Conservation (phyloP, 495 filamentous ascomycete genomes). For the Daldinia grandis region DNA sequence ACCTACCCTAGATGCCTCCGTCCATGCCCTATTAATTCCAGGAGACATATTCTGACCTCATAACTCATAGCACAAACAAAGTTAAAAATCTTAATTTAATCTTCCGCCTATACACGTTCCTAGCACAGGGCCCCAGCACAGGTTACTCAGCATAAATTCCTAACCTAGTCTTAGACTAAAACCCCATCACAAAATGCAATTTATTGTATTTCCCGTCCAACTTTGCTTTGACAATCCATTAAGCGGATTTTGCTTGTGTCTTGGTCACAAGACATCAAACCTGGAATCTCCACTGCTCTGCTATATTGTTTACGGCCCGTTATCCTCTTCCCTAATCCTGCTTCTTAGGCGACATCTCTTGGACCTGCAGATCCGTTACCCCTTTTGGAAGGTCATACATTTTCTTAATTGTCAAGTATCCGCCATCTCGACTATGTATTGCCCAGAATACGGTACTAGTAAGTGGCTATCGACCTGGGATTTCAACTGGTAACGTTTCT, state of each 20-base stretch:
- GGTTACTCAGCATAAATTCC: neutral
- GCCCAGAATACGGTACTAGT: slow-evolving; percentile 20
- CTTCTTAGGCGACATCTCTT: slow-evolving; percentile 14
- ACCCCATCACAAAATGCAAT: slow-evolving; percentile 11
- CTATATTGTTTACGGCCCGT: slow-evolving; percentile 29
- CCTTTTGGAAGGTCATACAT: slow-evolving; percentile 38
- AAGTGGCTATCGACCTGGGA: neutral
- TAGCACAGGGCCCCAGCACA: neutral
- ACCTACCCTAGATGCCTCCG: neutral
- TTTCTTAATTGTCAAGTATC: slow-evolving; percentile 24
- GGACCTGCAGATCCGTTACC: slow-evolving; percentile 23
- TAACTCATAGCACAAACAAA: slow-evolving; percentile 15
- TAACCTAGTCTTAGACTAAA: slow-evolving; percentile 11
- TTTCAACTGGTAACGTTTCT: slow-evolving; percentile 32
- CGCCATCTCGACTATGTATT: slow-evolving; percentile 21
- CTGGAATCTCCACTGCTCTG: slow-evolving; percentile 21
- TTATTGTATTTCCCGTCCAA: slow-evolving; percentile 13
- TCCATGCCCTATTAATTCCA: neutral
- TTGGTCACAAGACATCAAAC: slow-evolving; percentile 35
- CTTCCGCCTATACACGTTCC: neutral
- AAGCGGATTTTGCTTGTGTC: slow-evolving; percentile 19
- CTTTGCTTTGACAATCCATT: neutral
- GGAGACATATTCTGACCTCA: slow-evolving; percentile 9
- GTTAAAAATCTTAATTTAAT: slow-evolving; percentile 9
- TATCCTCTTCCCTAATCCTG: slow-evolving; percentile 25